Conservation (phyloP, 2,329 filamentous ascomycete species). For the Amauroascus niger region DNA sequence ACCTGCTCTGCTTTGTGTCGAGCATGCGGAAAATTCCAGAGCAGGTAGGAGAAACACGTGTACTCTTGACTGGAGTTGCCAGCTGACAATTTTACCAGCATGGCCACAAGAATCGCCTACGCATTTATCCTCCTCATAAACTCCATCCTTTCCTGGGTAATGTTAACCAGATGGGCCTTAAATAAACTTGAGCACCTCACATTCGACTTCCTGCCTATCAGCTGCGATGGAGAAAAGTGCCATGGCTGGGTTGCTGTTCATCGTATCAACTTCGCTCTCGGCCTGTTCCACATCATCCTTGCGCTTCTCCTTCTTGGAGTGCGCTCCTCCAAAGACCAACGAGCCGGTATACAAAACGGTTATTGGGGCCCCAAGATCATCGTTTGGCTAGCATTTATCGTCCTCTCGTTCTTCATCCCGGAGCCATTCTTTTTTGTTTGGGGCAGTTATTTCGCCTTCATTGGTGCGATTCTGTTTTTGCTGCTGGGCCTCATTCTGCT, state of each 20-base stretch:
- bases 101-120: conserved; percentile 93
- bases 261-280: conserved; percentile 94
- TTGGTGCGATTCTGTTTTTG: conserved; percentile 85
- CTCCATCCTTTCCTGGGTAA: conserved; percentile 95
- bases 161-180: conserved; percentile 98
- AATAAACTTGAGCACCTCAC: conserved; percentile 88
- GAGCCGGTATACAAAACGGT: conserved; percentile 89
- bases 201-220: conserved; percentile 91
- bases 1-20: conserved; percentile 94
- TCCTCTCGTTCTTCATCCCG: conserved; percentile 89
- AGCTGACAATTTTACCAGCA: conserved; percentile 47
- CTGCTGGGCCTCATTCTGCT: conserved; percentile 84
- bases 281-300: conserved; percentile 82
- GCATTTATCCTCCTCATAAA: conserved; percentile 91
- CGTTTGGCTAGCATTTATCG: conserved; percentile 75
- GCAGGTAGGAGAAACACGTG: conserved; percentile 56
- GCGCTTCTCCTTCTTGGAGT: conserved; percentile 80
- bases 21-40: conserved; percentile 92
- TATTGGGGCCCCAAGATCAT: conserved; percentile 97
- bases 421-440: conserved; percentile 91
- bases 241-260: conserved; percentile 95
- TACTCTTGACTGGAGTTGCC: background rate
- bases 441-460: conserved; percentile 85
- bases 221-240: conserved; percentile 81
- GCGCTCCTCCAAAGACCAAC: conserved; percentile 71